Conservation (phyloP, 164 flowering plant genomes). For the Annona cherimola region DNA sequence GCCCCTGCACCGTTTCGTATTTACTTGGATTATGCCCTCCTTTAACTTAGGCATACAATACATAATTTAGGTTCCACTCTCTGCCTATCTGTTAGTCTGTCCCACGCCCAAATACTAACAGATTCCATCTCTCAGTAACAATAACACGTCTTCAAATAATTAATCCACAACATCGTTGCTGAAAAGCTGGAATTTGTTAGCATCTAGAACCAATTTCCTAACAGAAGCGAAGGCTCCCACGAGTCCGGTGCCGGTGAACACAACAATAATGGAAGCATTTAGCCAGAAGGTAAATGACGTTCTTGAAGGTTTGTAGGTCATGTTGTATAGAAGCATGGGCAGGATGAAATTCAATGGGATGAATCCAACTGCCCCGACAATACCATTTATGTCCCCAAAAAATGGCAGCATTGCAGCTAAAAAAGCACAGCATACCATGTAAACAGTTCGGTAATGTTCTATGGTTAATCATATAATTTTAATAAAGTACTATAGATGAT, state of each 20-base stretch:
- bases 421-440: slow-evolving; percentile 74
- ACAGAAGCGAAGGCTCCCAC: slow-evolving; percentile 80
- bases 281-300: slow-evolving; percentile 49
- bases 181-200: slow-evolving; percentile 73
- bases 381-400: slow-evolving; percentile 87
- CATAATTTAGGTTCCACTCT: too few species aligned
- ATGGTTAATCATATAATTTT: too few species aligned
- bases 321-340: slow-evolving; percentile 94
- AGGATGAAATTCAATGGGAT: slow-evolving; percentile 92
- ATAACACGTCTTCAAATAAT: background rate
- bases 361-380: slow-evolving; percentile 90
- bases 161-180: slow-evolving; percentile 62
- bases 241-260: slow-evolving; percentile 66
- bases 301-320: slow-evolving; percentile 63
- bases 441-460: slow-evolving; percentile 55
- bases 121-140: background rate
- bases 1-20: background rate
- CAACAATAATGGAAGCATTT: slow-evolving; percentile 65
- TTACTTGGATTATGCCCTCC: background rate
- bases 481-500: too few species aligned
- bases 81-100: background rate
- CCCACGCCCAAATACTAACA: background rate
- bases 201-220: slow-evolving; percentile 77
- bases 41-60: background rate
- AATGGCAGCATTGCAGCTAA: slow-evolving; percentile 97